These are phyloP conservation scores for Diaporthe eres DNA, from an alignment of 2,329 filamentous ascomycete species.

Conservation along the genomic window DNA sequence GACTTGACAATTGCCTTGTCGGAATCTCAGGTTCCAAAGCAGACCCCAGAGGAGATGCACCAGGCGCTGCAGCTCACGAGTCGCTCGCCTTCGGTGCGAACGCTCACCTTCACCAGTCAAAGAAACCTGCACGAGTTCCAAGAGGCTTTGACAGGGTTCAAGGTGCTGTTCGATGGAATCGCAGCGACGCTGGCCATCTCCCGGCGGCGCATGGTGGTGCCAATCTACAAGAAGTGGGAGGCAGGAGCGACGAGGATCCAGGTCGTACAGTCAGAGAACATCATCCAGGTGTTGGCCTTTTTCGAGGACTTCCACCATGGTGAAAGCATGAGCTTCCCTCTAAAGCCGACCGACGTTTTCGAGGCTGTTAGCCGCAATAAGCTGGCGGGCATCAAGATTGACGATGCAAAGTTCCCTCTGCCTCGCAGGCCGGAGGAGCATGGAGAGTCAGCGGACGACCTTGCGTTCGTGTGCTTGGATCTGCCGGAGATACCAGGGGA, in stretches of 20 bases:
- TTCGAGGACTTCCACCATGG: slow-evolving; percentile 91
- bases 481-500: slow-evolving; percentile 91
- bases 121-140: slow-evolving; percentile 85
- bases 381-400: slow-evolving; percentile 82
- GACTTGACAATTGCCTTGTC: slow-evolving; percentile 84
- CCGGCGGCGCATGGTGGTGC: slow-evolving; percentile 88
- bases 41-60: slow-evolving; percentile 73
- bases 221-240: slow-evolving; percentile 96
- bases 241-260: slow-evolving; percentile 85
- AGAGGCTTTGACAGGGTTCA: slow-evolving; percentile 82
- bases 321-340: slow-evolving; percentile 88
- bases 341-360: slow-evolving; percentile 88
- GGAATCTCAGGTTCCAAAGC: slow-evolving; percentile 74
- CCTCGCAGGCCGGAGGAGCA: slow-evolving; percentile 70
- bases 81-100: slow-evolving; percentile 76
- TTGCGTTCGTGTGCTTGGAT: slow-evolving; percentile 86
- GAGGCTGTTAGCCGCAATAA: slow-evolving; percentile 76
- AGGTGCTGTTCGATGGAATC: slow-evolving; percentile 80
- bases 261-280: slow-evolving; percentile 81
- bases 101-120: slow-evolving; percentile 76
- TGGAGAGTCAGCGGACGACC: slow-evolving; percentile 66
- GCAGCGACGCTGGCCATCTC: slow-evolving; percentile 85
- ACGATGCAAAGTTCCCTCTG: slow-evolving; percentile 91
- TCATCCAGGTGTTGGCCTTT: slow-evolving; percentile 85
- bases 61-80: slow-evolving; percentile 74